phyloP scores from a whole-genome alignment of 2,329 filamentous ascomycete genomes.

The Alternaria gansuensis region DNA sequence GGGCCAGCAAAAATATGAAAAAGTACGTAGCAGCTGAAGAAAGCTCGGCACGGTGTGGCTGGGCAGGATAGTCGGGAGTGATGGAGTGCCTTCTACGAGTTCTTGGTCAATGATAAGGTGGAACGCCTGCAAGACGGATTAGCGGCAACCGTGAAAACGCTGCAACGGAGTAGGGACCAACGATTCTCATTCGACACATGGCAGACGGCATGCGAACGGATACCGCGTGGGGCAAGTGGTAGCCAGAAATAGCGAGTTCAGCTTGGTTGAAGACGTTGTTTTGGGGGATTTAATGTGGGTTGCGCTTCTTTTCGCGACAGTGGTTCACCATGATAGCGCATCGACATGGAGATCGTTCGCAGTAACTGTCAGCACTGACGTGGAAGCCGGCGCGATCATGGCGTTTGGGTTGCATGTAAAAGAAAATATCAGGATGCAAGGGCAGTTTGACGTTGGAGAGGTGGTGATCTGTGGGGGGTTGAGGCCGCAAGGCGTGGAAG shows the following conservation, averaged over 20 bases:
- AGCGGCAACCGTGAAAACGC: slow-evolving; percentile 2
- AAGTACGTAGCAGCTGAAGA: not conserved
- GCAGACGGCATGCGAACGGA: not conserved
- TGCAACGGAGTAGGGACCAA: slow-evolving; percentile 6
- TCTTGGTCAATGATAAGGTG: not conserved
- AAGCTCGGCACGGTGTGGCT: not conserved
- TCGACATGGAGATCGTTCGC: not conserved
- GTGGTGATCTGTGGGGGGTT: slow-evolving; percentile 1
- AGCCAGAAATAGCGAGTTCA: not conserved
- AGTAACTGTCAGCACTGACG: not conserved
- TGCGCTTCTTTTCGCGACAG: not conserved
- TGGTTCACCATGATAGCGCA: slow-evolving; percentile 2
- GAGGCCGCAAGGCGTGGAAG: slow-evolving; percentile 7
- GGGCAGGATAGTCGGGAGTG: slow-evolving; percentile 3
- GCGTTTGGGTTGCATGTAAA: not conserved
- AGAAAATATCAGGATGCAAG: not conserved
- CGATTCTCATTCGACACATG: not conserved
- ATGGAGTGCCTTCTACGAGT: not conserved
- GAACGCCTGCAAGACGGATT: slow-evolving; percentile 1
- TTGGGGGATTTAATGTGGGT: slow-evolving; percentile 1
- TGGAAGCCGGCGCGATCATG: not conserved
- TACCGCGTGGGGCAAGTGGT: not conserved
- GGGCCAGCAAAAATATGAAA: not conserved
- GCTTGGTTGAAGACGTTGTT: not conserved
- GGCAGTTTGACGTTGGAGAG: not conserved